Conservation (phyloP, 495 filamentous ascomycete species). For the Recurvomyces mirabilis region DNA sequence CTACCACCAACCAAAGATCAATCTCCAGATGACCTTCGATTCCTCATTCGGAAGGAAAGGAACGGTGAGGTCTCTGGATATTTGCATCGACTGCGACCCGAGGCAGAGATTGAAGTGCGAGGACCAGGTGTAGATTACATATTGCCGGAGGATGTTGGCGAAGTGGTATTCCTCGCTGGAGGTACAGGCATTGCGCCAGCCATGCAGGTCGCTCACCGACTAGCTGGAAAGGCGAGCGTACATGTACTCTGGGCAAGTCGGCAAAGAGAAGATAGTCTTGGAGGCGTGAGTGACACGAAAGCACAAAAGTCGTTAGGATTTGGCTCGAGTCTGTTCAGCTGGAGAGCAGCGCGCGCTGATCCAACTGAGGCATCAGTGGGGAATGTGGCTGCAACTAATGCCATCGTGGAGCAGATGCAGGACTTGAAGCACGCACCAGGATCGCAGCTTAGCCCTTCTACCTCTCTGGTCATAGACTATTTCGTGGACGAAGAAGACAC, state of each 20-base stretch:
- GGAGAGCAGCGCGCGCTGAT: constrained; percentile 6
- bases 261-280: constrained; percentile 45
- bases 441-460: constrained; percentile 27
- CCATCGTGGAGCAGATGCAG: constrained; percentile 48
- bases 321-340: not conserved
- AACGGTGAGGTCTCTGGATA: constrained; percentile 50
- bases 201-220: constrained; percentile 57
- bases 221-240: constrained; percentile 35
- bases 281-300: constrained; percentile 32
- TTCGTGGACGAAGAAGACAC: constrained; percentile 66
- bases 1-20: constrained; percentile 43
- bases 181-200: constrained; percentile 92
- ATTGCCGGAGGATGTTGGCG: constrained; percentile 41
- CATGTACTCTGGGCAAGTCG: constrained; percentile 60
- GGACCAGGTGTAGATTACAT: constrained; percentile 64
- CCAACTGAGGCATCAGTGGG: constrained; percentile 23
- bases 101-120: constrained; percentile 57
- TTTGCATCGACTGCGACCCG: constrained; percentile 49
- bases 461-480: constrained; percentile 53
- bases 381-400: constrained; percentile 7
- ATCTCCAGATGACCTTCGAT: constrained; percentile 33
- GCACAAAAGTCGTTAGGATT: not conserved
- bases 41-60: constrained; percentile 38
- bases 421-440: constrained; percentile 40
- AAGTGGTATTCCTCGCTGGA: constrained; percentile 76